Base-by-base conservation (phyloP, 2,329 filamentous ascomycete species). In the Ophiognomonia clavigignenti-juglandacearum region DNA sequence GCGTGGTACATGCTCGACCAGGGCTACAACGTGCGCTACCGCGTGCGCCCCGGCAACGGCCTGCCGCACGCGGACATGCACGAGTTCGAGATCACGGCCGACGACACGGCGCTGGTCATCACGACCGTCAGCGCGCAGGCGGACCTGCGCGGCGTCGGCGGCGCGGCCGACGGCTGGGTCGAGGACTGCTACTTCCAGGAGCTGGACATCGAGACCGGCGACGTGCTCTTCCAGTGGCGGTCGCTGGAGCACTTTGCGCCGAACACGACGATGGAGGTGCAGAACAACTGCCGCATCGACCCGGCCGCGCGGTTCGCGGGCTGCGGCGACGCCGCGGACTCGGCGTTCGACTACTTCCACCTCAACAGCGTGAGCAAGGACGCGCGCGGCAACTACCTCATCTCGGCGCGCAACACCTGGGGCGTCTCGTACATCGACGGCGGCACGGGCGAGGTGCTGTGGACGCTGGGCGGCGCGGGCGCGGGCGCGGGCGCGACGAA, bases 31-130 rank as follows among this genome's bases (percentile, higher is more conserved):
- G 34, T 53, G 20, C 45, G 47, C 29, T 41, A 50, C 31, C 47
- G 43, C 4, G 13, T 50, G 2, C 20, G 43, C 6, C 49, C 58
- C 1, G n/a, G n/a, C n/a, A 54, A 57, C 16, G 59, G 60, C 22
- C 63, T 62, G 1, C 51, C 57, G 4, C 62, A 61, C 11, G 65
- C 47, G 6, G 50, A 74, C 48, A 62, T 70, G 48, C 71, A 73
- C 53, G 69, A 72, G 48, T 66, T 72, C 49, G 57, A 61, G n/a
- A 55, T 74, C 22, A 73, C 70, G 0, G 48, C 56, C 1, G 57
- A 69, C 48, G 64, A 64, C 31, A 69, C 67, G 0, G 66, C 66
- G 16, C 57, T 74, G 35, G 62, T 73, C 53, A 67, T 65, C 14
- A 66, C 67, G 36, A 73, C 72, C 48, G 59, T 66, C 47, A 58